Evolutionary conservation across 768 basidiomycete species (phyloP).

Genomic region (Wakefieldia striispora): DNA sequence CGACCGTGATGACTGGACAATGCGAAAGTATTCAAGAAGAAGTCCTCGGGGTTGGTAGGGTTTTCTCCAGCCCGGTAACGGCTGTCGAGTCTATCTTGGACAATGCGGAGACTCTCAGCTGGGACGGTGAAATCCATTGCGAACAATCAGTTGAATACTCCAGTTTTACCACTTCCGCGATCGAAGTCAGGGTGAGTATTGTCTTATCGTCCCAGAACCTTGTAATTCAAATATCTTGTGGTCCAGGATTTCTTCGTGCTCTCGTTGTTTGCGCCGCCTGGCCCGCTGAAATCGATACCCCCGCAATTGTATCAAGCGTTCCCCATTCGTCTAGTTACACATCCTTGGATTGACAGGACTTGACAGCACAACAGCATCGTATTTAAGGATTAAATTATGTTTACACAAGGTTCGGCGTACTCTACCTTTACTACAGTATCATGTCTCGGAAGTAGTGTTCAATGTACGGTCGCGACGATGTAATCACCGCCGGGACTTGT

Average conservation of each 20-base stretch:
- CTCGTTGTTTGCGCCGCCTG: constrained; percentile 40
- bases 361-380: constrained; percentile 16
- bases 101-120: constrained; percentile 47
- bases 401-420: not conserved
- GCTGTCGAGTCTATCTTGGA: constrained; percentile 28
- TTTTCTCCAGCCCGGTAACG: constrained; percentile 39
- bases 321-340: constrained; percentile 62
- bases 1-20: constrained; percentile 36
- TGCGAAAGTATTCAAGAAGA: constrained; percentile 18
- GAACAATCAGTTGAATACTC: constrained; percentile 40
- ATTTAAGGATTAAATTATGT: constrained; percentile 21
- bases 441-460: too few relatives aligned
- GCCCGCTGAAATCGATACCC: constrained; percentile 33
- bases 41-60: constrained; percentile 47
- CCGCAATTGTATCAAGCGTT: constrained; percentile 45
- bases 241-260: constrained; percentile 60
- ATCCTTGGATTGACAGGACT: constrained; percentile 42
- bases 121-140: constrained; percentile 56
- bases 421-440: not conserved
- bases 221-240: constrained; percentile 1
- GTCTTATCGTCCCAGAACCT: not conserved
- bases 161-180: constrained; percentile 47
- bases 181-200: constrained; percentile 48
- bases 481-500: too few relatives aligned
- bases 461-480: too few relatives aligned